phyloP scores from a whole-genome alignment of 2,329 filamentous ascomycete species.

The Aspergillus sp. region DNA sequence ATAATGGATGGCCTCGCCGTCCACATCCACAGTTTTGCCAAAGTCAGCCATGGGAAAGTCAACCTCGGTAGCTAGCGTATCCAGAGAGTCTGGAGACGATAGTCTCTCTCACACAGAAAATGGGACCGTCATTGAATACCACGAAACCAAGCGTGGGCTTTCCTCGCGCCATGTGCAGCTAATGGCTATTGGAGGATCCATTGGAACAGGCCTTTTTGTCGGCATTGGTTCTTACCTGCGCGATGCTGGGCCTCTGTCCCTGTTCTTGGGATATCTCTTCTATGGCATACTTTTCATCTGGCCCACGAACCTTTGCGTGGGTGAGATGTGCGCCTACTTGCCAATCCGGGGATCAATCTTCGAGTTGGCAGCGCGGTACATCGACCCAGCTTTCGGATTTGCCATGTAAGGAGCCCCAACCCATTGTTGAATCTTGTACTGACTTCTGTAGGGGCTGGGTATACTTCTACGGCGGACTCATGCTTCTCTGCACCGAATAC shows the following conservation, averaged over 20 bases:
- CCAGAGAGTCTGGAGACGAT: slow-evolving; percentile 7
- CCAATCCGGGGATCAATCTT: slow-evolving; percentile 51
- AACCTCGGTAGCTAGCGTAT: slow-evolving; percentile 1
- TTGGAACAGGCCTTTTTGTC: slow-evolving; percentile 35
- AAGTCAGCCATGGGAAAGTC: slow-evolving; percentile 25
- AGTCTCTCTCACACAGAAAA: slow-evolving; percentile 17
- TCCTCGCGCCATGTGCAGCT: slow-evolving; percentile 16
- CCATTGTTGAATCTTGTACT: background rate
- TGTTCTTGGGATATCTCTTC: slow-evolving; percentile 40
- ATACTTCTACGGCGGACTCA: slow-evolving; percentile 49
- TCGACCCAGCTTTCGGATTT: slow-evolving; percentile 50
- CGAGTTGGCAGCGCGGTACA: slow-evolving; percentile 50
- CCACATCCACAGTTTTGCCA: background rate
- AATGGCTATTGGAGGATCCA: slow-evolving; percentile 17
- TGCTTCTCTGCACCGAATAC: slow-evolving; percentile 52
- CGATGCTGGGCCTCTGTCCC: slow-evolving; percentile 35
- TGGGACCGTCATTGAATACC: slow-evolving; percentile 21
- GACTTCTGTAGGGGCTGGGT: slow-evolving; percentile 39
- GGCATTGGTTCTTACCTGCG: slow-evolving; percentile 37
- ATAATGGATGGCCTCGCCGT: background rate
- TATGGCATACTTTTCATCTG: slow-evolving; percentile 37
- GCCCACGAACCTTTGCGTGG: slow-evolving; percentile 34
- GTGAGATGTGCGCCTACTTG: slow-evolving; percentile 35
- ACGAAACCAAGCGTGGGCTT: slow-evolving; percentile 17
- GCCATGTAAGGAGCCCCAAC: slow-evolving; percentile 30